phyloP scores from a whole-genome alignment of 345 rosid species.

The Alliaria petiolata region DNA sequence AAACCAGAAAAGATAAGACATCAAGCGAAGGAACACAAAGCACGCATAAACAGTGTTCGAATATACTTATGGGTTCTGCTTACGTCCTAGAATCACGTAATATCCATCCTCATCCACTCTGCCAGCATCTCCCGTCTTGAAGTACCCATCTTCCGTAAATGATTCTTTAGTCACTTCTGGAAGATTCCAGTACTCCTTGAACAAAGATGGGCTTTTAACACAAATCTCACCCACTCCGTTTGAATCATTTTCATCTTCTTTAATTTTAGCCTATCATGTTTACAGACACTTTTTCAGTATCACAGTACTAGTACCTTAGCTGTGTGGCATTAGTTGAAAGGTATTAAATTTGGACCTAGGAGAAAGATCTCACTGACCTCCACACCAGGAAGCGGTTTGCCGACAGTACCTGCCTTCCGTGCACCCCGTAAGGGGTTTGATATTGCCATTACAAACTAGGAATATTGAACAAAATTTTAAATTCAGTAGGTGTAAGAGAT shows the following conservation, averaged over 20 bases:
- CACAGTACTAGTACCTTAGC: background rate
- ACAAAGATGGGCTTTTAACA: constrained; percentile 85
- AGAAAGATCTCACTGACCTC: constrained; percentile 49
- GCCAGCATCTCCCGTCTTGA: constrained; percentile 95
- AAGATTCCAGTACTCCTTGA: constrained; percentile 96
- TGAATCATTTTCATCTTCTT: constrained; percentile 50
- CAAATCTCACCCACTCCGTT: constrained; percentile 82
- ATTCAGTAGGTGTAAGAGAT: no score
- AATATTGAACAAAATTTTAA: constrained; percentile 2
- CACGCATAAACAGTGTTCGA: background rate
- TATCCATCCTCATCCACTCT: constrained; percentile 86
- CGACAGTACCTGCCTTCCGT: constrained; percentile 93
- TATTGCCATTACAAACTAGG: constrained; percentile 92
- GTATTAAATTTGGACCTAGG: background rate
- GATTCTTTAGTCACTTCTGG: constrained; percentile 84
- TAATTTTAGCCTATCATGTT: constrained; percentile 63
- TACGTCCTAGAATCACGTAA: constrained; percentile 89
- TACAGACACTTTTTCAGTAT: constrained; percentile 1
- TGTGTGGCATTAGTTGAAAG: background rate
- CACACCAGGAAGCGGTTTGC: constrained; percentile 93
- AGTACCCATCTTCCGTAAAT: constrained; percentile 84
- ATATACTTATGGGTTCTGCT: constrained; percentile 29
- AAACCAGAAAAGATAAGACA: constrained; percentile 2
- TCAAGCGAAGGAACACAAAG: constrained; percentile 6
- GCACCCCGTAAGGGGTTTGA: constrained; percentile 77